These are phyloP conservation scores for Paraconiothyrium sp. DNA, from an alignment of 2,329 filamentous ascomycete genomes.

Conservation along the genomic window DNA sequence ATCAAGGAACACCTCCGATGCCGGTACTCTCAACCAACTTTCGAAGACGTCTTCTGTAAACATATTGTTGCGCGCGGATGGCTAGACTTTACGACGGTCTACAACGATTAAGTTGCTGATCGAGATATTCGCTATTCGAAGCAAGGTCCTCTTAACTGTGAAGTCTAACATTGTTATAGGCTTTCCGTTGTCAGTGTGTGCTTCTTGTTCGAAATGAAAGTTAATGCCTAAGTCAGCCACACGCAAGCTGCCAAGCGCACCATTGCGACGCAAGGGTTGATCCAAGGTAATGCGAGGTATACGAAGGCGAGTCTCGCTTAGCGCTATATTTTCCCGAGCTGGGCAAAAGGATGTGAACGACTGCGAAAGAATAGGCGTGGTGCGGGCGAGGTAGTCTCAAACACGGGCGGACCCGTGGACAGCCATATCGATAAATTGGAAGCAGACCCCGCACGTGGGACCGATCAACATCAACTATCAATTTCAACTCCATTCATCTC, in stretches of 20 bases:
- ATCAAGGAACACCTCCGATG: no score
- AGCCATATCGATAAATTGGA: neutral
- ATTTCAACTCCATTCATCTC: neutral
- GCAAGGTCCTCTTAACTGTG: slow-evolving; percentile 61
- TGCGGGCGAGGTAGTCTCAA: neutral
- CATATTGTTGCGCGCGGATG: neutral
- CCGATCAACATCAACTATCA: neutral
- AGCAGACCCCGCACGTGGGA: neutral
- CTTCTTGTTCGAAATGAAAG: neutral
- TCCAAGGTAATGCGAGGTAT: neutral
- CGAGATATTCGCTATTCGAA: slow-evolving; percentile 74
- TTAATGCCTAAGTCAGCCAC: neutral
- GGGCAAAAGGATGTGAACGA: neutral
- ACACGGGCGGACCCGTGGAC: neutral
- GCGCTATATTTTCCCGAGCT: neutral
- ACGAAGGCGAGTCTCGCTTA: neutral
- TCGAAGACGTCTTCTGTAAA: neutral
- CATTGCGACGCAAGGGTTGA: neutral
- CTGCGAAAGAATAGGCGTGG: neutral
- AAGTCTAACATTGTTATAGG: neutral
- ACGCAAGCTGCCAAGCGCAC: neutral
- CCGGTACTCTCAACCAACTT: neutral
- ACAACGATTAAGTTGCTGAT: slow-evolving; percentile 84
- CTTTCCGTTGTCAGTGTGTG: neutral
- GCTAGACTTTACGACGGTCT: slow-evolving; percentile 79